Conservation (phyloP, 2,329 filamentous ascomycete species). For the Fusarium sp. region DNA sequence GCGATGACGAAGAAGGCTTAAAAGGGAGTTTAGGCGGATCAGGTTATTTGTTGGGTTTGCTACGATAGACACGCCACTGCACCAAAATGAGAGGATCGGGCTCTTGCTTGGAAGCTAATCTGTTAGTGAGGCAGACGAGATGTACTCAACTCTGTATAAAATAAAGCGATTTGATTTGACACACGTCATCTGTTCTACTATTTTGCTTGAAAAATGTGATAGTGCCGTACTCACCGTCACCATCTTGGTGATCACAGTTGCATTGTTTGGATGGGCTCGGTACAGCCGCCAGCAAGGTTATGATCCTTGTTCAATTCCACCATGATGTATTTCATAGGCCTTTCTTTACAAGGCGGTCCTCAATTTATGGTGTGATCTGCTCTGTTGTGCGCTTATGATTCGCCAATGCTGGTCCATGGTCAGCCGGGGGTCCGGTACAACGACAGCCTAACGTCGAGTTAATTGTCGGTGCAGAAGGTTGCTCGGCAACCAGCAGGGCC, state of each 20-base stretch:
- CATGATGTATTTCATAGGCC: constrained; percentile 41
- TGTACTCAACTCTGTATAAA: constrained; percentile 49
- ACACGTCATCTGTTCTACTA: constrained; percentile 12
- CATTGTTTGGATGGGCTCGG: constrained; percentile 16
- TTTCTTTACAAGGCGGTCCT: constrained; percentile 31
- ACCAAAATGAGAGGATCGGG: constrained; percentile 33
- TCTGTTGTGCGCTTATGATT: constrained; percentile 43
- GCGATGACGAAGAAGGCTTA: constrained; percentile 9
- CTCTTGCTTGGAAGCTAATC: constrained; percentile 9
- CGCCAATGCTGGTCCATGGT: constrained; percentile 23
- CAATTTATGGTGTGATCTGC: constrained; percentile 43
- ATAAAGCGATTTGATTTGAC: constrained; percentile 49
- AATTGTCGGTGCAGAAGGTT: constrained; percentile 35
- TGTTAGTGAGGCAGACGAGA: constrained; percentile 28
- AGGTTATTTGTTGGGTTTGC: constrained; percentile 39
- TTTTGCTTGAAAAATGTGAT: constrained; percentile 9
- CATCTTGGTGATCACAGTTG: not conserved
- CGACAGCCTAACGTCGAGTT: constrained; percentile 27
- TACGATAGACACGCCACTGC: constrained; percentile 41
- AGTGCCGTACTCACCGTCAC: constrained; percentile 26
- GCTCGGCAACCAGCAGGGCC: constrained; percentile 40
- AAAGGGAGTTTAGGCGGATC: constrained; percentile 41
- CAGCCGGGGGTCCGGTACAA: constrained; percentile 26
- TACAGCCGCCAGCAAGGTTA: constrained; percentile 35
- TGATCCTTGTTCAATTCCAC: constrained; percentile 31